Base-by-base conservation (phyloP, 805 yeast genomes). In the Myxozyma kluyveri region DNA sequence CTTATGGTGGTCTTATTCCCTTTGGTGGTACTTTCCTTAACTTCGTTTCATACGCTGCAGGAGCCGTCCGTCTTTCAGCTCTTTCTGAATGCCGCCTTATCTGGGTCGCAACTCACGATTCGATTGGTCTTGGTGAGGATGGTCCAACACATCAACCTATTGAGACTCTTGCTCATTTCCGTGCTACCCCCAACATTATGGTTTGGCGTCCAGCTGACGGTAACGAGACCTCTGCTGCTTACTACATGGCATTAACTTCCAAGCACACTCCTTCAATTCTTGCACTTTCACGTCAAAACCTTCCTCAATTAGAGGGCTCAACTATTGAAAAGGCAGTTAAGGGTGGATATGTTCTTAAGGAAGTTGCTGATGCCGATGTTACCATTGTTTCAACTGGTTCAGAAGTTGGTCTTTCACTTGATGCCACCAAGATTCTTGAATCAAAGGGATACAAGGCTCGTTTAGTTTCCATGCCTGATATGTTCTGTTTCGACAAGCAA, bases 21-120 rank as follows among this genome's bases (percentile, higher is more conserved):
- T 90, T 83, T 76, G 96, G 96, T 72, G 98, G 96, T 75, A 91
- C 99, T 68, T 91, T 91, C 89, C 79, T 91, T 73, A 91, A 93
- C 83, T 91, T 91, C 65, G 85, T 81, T 44, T 80, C 77, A 42
- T 77, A 77, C 60, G 80, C 79, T 36, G 75, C 81, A 10, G 79
- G 81, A 48, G 80, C 80, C 42, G 73, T 77, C 29, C 67, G 82
- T 51, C 69, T 76, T 49, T 72, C 79, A 21, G 79, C 81, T 27
- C 68, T 77, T 23, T 71, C 75, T 19, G 69, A 74, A 44, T 70
- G 70, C 61, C 73, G 72, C 49, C 73, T 71, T 39, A 73, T 78
- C 65, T 75, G 77, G 70, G 76, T 77, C 37, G 81, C 79, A 35
- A 78, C 81, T 40, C 82, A 77, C 67, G 81, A 78, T 66, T 77